These are phyloP conservation scores for Aureobasidium sp. DNA, from an alignment of 2,329 filamentous ascomycete genomes.

Conservation along the genomic window DNA sequence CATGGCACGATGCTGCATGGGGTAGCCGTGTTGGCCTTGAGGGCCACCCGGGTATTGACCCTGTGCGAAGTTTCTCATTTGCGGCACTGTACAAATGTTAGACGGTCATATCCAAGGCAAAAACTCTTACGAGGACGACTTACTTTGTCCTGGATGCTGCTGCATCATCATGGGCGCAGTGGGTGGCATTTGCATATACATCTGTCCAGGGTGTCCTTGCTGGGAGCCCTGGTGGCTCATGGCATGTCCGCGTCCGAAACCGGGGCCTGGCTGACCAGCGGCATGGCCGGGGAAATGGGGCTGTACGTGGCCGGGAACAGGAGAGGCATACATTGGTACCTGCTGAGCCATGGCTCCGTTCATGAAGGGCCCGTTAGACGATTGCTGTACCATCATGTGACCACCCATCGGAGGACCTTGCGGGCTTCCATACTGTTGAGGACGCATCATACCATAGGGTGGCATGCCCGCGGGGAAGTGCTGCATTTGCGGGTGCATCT, in stretches of 20 bases:
- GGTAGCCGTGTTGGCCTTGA: constrained; percentile 18
- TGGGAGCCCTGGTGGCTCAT: constrained; percentile 95
- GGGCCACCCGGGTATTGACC: constrained; percentile 16
- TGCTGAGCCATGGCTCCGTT: constrained; percentile 61
- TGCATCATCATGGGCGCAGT: constrained; percentile 40
- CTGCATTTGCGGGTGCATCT: constrained; percentile 35
- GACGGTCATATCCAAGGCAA: not conserved
- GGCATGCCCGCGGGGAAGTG: constrained; percentile 69
- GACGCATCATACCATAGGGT: constrained; percentile 61
- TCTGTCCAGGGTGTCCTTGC: constrained; percentile 64
- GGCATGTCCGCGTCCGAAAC: constrained; percentile 75
- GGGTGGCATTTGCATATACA: constrained; percentile 69
- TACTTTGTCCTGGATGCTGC: constrained; percentile 18
- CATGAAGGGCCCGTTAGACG: constrained; percentile 63
- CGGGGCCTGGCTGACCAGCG: constrained; percentile 42
- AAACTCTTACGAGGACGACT: not conserved
- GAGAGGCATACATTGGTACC: constrained; percentile 71
- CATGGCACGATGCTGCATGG: constrained; percentile 25
- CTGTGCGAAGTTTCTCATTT: constrained; percentile 16
- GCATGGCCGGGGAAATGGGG: constrained; percentile 48
- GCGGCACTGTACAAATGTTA: constrained; percentile 18
- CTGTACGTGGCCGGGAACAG: constrained; percentile 59
- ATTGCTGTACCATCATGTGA: constrained; percentile 74
- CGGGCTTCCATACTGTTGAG: constrained; percentile 65
- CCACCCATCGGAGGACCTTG: constrained; percentile 64